These are phyloP conservation scores for Clohesyomyces aquaticus DNA, from an alignment of 495 filamentous ascomycete genomes.

Conservation along the genomic window DNA sequence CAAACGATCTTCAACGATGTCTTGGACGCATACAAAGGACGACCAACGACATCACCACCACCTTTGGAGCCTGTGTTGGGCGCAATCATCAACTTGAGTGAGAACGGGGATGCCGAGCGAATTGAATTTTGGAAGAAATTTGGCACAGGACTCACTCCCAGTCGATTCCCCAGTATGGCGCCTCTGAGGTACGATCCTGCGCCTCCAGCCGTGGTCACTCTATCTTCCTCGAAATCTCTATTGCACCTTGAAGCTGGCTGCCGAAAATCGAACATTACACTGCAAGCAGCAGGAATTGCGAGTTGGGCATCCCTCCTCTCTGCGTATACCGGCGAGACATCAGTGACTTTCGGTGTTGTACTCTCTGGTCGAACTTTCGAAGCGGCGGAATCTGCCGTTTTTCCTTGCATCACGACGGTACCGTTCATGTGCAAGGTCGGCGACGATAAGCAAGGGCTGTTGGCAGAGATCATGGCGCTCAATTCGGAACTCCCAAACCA, in stretches of 20 bases:
- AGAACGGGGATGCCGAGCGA: slow-evolving; percentile 43
- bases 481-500: slow-evolving; percentile 65
- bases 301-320: slow-evolving; percentile 73
- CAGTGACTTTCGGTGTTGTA: slow-evolving; percentile 70
- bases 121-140: slow-evolving; percentile 65
- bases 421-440: slow-evolving; percentile 61
- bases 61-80: slow-evolving; percentile 45
- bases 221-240: slow-evolving; percentile 47
- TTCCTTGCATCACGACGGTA: slow-evolving; percentile 76
- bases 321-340: slow-evolving; percentile 69
- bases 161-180: slow-evolving; percentile 70
- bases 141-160: slow-evolving; percentile 56
- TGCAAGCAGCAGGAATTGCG: slow-evolving; percentile 73
- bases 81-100: slow-evolving; percentile 55
- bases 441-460: slow-evolving; percentile 57
- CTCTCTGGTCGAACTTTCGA: slow-evolving; percentile 69
- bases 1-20: slow-evolving; percentile 63
- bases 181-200: slow-evolving; percentile 56
- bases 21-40: slow-evolving; percentile 46
- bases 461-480: slow-evolving; percentile 60
- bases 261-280: slow-evolving; percentile 58
- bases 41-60: slow-evolving; percentile 26
- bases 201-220: slow-evolving; percentile 48
- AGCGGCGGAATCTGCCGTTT: slow-evolving; percentile 57
- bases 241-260: slow-evolving; percentile 58